phyloP scores from a whole-genome alignment of 176 grass and related monocot species.

The Zoysia pacifica region DNA sequence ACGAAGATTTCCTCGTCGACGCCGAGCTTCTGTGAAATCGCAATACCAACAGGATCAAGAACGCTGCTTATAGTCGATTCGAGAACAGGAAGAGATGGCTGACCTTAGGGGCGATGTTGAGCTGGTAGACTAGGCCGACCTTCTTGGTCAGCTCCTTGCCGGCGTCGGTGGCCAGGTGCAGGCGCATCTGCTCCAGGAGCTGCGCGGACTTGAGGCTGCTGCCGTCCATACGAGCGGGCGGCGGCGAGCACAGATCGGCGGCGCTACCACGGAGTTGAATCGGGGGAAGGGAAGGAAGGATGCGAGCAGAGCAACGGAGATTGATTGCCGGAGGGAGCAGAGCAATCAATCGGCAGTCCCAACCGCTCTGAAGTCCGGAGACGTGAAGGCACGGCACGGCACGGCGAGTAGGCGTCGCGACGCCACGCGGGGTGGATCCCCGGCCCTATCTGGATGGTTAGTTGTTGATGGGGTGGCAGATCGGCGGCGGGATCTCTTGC shows the following conservation, averaged over 20 bases:
- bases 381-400: background rate
- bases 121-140: constrained; percentile 82
- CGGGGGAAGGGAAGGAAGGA: background rate
- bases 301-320: background rate
- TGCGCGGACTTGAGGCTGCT: constrained; percentile 67
- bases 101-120: constrained; percentile 88
- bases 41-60: background rate
- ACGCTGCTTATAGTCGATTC: background rate
- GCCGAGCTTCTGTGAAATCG: constrained; percentile 62
- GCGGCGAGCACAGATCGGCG: background rate
- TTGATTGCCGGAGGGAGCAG: background rate
- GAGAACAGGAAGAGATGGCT: background rate
- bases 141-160: constrained; percentile 70
- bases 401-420: background rate
- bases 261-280: background rate
- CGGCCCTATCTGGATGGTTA: constrained; percentile 3
- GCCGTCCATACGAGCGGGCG: constrained; percentile 51
- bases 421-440: background rate
- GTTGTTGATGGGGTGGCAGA: background rate
- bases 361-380: background rate
- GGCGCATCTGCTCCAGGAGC: constrained; percentile 76
- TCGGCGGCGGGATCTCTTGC: background rate
- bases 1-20: constrained; percentile 89
- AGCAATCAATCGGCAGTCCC: too few species aligned
- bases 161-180: constrained; percentile 66